Conservation (phyloP, 495 filamentous ascomycete species). For the Talaromyces nanjingensis region DNA sequence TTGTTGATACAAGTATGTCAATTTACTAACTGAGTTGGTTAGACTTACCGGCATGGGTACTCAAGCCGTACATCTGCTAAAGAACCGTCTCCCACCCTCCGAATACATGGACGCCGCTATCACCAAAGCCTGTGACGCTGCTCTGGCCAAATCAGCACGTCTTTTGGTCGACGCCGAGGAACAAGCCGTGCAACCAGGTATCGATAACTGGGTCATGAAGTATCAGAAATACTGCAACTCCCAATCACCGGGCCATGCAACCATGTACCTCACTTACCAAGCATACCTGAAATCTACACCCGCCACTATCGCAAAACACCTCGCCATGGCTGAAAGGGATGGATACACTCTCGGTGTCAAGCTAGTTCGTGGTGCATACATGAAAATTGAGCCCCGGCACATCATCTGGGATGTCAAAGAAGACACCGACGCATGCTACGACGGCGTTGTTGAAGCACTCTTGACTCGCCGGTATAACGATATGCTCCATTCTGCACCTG, state of each 20-base stretch:
- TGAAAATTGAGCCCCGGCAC: conserved; percentile 70
- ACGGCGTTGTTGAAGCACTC: conserved; percentile 52
- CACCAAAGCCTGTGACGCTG: conserved; percentile 67
- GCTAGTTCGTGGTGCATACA: conserved; percentile 86
- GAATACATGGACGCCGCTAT: conserved; percentile 62
- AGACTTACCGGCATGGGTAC: conserved; percentile 82
- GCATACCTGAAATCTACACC: conserved; percentile 74
- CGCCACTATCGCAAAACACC: conserved; percentile 54
- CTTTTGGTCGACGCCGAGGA: conserved; percentile 93
- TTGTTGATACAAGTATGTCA: background rate
- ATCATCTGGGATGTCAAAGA: conserved; percentile 76
- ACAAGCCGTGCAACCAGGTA: conserved; percentile 68
- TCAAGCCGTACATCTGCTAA: conserved; percentile 61
- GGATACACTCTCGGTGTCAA: conserved; percentile 82
- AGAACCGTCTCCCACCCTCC: conserved; percentile 49
- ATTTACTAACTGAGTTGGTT: conserved; percentile 8
- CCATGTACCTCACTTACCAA: conserved; percentile 74
- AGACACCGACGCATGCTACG: conserved; percentile 66
- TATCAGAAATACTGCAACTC: conserved; percentile 77
- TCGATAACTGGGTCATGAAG: conserved; percentile 75
- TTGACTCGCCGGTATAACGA: conserved; percentile 48
- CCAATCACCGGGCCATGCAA: conserved; percentile 47
- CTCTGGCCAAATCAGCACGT: conserved; percentile 58
- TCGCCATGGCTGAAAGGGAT: conserved; percentile 56
- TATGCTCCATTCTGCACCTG: conserved; percentile 35